Base-by-base conservation (phyloP, 1,284 basidiomycete genomes). In the Moesziomyces sp. region DNA sequence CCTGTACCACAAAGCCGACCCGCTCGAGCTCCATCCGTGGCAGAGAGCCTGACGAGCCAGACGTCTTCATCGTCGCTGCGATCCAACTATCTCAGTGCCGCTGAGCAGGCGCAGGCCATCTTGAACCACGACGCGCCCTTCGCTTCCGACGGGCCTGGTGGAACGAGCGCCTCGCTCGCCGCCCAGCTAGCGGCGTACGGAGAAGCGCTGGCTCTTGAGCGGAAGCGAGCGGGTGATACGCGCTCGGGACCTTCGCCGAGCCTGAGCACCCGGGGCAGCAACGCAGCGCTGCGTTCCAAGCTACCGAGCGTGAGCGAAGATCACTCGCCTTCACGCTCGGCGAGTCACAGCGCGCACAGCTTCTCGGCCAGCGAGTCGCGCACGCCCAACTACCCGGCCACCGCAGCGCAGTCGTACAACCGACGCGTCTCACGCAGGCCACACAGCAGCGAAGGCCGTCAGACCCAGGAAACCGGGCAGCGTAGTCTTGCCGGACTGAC, bases 111-210 rank as follows among this genome's bases (percentile, higher is more conserved):
- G 9, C 67, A 74, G 33, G 75, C 74, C 7, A 77, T 78, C 42
- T 48, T 78, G 14, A 74, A 70, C 30, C 66, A 74, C 6, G 75
- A 77, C 13, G 46, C 51, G 7, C 62, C 67, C 3, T 69, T 55
- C 51, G 35, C 45, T 16, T 43, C 40, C 1, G 71, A 71, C 18
- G 60, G 62, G 7, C 55, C 51, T 7, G 75, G 77, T 26, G 77
- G 68, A 19, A 65, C 66, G 2, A 63, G 63, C 35, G 45, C 60
- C 3, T 73, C 70, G 16, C 51, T 78, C 28, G 63, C 71, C 5
- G 52, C 60, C 3, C 76, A 77, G 52, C 72, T 78, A 2, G 74
- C 74, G 14, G 74, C 77, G 1, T 78, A 78, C 44, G 77, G 77
- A 28, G 77, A 77, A 54, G 77, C 77, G 5, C 48, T 78, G 35